phyloP scores from a whole-genome alignment of 31 red algal genomes.

The Porphyra umbilicalis region DNA sequence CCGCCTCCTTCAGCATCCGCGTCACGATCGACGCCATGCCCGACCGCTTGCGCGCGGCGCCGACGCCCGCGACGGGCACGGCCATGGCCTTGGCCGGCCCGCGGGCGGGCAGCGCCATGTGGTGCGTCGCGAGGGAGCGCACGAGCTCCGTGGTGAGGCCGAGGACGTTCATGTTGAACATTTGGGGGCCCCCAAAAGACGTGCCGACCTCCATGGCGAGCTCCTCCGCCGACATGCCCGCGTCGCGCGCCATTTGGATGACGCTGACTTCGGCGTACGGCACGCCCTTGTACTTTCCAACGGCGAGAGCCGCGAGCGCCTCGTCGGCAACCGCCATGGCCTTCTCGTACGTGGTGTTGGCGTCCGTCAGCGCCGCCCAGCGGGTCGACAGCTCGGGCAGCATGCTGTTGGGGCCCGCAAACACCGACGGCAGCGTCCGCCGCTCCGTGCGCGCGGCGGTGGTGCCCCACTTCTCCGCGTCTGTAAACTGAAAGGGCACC shows the following conservation, averaged over 20 bases:
- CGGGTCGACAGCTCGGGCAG: slow-evolving; percentile 8
- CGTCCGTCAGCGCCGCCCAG: neutral
- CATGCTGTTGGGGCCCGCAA: slow-evolving; percentile 1
- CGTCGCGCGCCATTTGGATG: slow-evolving; percentile 8
- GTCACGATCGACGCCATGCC: slow-evolving; percentile 20
- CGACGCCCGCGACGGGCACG: too few species aligned
- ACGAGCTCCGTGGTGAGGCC: too few species aligned
- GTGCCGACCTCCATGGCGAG: slow-evolving; percentile 1
- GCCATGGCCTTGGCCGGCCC: slow-evolving; percentile 9
- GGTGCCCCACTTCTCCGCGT: slow-evolving; percentile 4
- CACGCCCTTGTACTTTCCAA: slow-evolving; percentile 10
- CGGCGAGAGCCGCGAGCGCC: slow-evolving; percentile 2
- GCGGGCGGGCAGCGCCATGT: neutral
- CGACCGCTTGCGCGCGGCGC: slow-evolving; percentile 2
- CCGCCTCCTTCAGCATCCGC: slow-evolving; percentile 3
- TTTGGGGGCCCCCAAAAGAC: neutral
- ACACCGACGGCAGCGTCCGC: slow-evolving; percentile 8
- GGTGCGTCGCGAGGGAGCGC: neutral
- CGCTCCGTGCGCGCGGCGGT: neutral
- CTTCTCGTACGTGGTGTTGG: neutral
- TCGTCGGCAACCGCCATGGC: slow-evolving; percentile 36
- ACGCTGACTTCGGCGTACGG: slow-evolving; percentile 20
- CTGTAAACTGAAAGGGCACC: slow-evolving; percentile 18
- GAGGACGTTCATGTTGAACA: too few species aligned
- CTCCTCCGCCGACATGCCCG: slow-evolving; percentile 25